Conservation (phyloP, 768 basidiomycete genomes). For the Hebeloma cylindrosporum region DNA sequence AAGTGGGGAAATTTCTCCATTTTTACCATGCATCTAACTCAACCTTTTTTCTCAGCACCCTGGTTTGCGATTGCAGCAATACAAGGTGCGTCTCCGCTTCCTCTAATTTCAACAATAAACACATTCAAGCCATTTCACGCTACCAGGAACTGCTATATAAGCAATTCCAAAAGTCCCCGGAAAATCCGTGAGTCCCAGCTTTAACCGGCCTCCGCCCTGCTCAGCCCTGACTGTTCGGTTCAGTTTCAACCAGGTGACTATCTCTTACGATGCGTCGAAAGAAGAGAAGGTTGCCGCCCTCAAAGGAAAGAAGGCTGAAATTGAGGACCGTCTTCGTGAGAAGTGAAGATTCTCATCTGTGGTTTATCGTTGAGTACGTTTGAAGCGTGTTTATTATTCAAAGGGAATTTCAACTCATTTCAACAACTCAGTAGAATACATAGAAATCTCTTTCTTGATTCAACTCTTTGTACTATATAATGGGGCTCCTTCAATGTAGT, state of each 20-base stretch:
- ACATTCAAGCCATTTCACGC: not conserved
- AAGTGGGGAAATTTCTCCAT: constrained; percentile 43
- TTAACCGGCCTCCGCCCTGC: not conserved
- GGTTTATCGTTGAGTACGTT: not conserved
- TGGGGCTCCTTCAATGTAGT: no score
- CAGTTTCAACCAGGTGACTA: constrained; percentile 82
- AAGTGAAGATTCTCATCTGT: constrained; percentile 24
- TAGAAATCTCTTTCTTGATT: no score
- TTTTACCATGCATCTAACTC: constrained; percentile 11
- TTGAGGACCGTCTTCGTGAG: constrained; percentile 66
- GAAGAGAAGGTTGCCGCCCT: constrained; percentile 82
- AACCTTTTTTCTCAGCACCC: constrained; percentile 58
- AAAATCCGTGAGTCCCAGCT: constrained; percentile 75
- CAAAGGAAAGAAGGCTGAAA: constrained; percentile 60
- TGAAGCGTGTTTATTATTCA: not conserved
- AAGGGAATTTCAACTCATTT: no score
- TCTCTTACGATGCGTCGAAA: constrained; percentile 84
- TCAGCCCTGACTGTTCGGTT: constrained; percentile 1
- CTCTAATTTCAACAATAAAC: not conserved
- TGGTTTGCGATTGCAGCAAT: constrained; percentile 88
- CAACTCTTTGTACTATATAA: no score
- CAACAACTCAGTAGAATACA: no score
- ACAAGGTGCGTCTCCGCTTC: constrained; percentile 52
- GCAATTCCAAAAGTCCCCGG: constrained; percentile 94
- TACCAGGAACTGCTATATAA: constrained; percentile 82